phyloP scores from a whole-genome alignment of 805 yeast genomes.

The Clavispora santaluciae region DNA sequence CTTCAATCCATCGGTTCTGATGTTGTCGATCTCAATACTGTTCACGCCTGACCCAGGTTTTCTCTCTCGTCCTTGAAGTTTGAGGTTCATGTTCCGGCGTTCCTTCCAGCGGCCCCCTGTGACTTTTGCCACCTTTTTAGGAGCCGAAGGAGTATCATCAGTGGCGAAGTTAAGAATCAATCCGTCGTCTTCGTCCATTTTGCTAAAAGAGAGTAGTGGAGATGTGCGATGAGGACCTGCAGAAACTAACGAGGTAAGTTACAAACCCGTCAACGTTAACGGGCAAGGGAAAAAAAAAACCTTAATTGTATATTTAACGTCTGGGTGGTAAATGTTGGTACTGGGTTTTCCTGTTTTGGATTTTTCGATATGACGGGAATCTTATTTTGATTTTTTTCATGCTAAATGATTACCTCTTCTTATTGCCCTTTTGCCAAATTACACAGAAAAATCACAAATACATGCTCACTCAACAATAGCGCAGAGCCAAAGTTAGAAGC shows the following conservation, averaged over 20 bases:
- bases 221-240: constrained; percentile 8
- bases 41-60: constrained; percentile 31
- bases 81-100: constrained; percentile 57
- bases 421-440: neutral
- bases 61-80: constrained; percentile 42
- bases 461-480: too few relatives aligned
- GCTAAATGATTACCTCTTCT: neutral
- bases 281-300: too few relatives aligned
- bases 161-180: constrained; percentile 67
- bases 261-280: too few relatives aligned
- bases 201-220: constrained; percentile 1
- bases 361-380: neutral
- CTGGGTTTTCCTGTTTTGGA: too few relatives aligned
- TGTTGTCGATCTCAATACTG: constrained; percentile 16
- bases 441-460: neutral
- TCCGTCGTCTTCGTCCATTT: constrained; percentile 63
- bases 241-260: neutral
- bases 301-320: too few relatives aligned
- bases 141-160: constrained; percentile 18
- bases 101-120: constrained; percentile 83
- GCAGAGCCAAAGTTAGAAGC: too few relatives aligned
- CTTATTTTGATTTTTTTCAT: neutral
- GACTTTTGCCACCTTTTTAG: constrained; percentile 33
- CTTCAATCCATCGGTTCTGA: constrained; percentile 2
- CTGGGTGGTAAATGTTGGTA: too few relatives aligned